Conservation (phyloP, 179 eudicot genomes). For the Nepenthes alata region DNA sequence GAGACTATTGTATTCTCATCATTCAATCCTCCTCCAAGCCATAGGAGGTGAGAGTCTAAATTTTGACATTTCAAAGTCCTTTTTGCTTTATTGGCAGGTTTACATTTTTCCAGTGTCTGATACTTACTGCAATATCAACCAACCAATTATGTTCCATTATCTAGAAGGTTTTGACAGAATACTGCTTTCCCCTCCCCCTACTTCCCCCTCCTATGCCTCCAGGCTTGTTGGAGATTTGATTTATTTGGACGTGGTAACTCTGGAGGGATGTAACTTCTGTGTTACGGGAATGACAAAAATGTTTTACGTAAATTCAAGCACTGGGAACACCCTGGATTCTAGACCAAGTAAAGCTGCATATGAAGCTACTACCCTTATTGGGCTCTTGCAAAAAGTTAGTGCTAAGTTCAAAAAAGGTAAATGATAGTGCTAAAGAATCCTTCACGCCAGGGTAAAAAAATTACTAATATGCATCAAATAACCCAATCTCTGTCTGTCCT, state of each 20-base stretch:
- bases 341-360: slow-evolving; percentile 48
- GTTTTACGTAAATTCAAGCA: slow-evolving; percentile 79
- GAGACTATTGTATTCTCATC: slow-evolving; percentile 85
- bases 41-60: slow-evolving; percentile 51
- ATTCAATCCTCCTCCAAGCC: slow-evolving; percentile 89
- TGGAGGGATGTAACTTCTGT: slow-evolving; percentile 74
- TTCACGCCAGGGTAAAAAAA: neutral
- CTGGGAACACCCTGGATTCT: slow-evolving; percentile 56
- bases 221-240: slow-evolving; percentile 96
- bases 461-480: no score
- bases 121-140: neutral
- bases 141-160: neutral
- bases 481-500: neutral
- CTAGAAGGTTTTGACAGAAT: neutral
- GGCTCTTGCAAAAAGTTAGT: slow-evolving; percentile 81
- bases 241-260: slow-evolving; percentile 74
- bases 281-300: slow-evolving; percentile 72
- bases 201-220: slow-evolving; percentile 6
- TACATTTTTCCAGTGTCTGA: neutral
- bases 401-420: slow-evolving; percentile 90
- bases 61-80: neutral
- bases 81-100: neutral
- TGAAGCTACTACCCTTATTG: slow-evolving; percentile 83
- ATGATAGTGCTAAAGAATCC: neutral
- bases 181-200: slow-evolving; percentile 2